Percentiles rank a stretch among this genome's conserved stretches.
phyloP scores from a whole-genome alignment of 306 rosid genomes.

The Rosa multiflora region DNA sequence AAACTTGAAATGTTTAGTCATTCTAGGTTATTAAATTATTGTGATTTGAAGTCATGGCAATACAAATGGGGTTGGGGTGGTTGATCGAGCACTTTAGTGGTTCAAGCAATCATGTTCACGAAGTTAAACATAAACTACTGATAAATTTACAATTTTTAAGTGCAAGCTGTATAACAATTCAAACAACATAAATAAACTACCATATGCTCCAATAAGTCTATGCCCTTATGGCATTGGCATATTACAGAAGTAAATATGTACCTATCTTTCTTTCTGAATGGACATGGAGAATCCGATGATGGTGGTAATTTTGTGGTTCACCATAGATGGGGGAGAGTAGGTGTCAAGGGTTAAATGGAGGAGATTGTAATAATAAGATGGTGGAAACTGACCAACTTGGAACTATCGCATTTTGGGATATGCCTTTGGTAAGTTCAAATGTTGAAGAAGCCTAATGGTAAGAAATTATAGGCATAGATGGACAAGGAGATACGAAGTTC shows the following conservation, averaged over 20 bases:
- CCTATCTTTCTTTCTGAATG: conserved; percentile 2
- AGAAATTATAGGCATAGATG: too few relatives aligned
- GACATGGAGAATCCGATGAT: conserved; percentile 72
- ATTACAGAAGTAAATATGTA: not conserved
- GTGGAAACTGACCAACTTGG: too few relatives aligned
- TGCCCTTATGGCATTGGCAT: not conserved
- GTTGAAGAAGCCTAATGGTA: too few relatives aligned
- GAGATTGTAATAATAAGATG: too few relatives aligned
- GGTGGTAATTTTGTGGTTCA: conserved; percentile 71
- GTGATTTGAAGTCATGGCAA: not conserved
- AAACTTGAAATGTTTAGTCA: not conserved
- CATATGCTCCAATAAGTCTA: not conserved
- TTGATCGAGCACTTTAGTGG: not conserved
- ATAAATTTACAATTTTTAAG: not conserved
- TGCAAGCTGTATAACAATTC: not conserved
- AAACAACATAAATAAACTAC: not conserved
- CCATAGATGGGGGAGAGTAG: conserved; percentile 96
- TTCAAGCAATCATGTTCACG: not conserved
- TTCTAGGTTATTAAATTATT: not conserved
- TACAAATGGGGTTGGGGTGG: not conserved
- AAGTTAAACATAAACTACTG: not conserved
- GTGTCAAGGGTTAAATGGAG: conserved; percentile 69
- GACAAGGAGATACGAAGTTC: too few relatives aligned
- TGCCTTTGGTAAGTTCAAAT: too few relatives aligned
- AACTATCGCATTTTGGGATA: too few relatives aligned